Conservation (phyloP, 768 basidiomycete species). For the Lenzites betulinus region DNA sequence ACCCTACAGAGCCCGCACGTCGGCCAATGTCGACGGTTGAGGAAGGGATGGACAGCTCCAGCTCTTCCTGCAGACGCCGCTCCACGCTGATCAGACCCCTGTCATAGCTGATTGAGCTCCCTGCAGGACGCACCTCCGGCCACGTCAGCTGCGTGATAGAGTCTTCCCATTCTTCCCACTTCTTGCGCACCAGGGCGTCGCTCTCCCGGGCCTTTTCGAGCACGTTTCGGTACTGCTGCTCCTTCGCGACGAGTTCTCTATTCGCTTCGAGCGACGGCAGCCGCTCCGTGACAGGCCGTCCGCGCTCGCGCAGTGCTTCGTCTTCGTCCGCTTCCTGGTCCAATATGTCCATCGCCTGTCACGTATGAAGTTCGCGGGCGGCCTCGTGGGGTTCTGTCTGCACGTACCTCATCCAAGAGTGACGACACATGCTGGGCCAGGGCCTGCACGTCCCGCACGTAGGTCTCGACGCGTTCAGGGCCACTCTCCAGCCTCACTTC, state of each 20-base stretch:
- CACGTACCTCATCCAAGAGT: conserved; percentile 75
- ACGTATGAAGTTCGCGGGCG: not conserved
- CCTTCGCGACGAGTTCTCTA: conserved; percentile 66
- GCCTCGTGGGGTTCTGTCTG: not conserved
- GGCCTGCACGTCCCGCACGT: conserved; percentile 71
- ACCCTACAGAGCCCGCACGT: not conserved
- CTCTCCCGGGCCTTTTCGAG: conserved; percentile 72
- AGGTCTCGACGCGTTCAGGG: conserved; percentile 64
- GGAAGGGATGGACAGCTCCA: conserved; percentile 71
- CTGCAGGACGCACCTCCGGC: conserved; percentile 49
- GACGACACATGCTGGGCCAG: conserved; percentile 61
- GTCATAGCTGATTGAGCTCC: not conserved
- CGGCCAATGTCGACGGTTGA: conserved; percentile 44
- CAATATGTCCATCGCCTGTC: conserved; percentile 85
- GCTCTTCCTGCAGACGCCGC: conserved; percentile 47
- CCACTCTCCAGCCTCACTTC: conserved; percentile 83
- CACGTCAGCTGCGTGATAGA: conserved; percentile 70
- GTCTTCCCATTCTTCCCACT: conserved; percentile 89
- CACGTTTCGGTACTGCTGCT: conserved; percentile 69
- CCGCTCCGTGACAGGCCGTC: conserved; percentile 43
- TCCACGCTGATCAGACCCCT: not conserved
- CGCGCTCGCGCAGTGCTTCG: conserved; percentile 60
- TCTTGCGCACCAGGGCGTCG: conserved; percentile 73
- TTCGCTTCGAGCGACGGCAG: conserved; percentile 82
- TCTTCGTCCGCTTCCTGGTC: conserved; percentile 89